Percentiles rank a stretch among this genome's conserved stretches.
phyloP scores from a whole-genome alignment of 176 grass and related monocot species.

The Pontederia crassipes region DNA sequence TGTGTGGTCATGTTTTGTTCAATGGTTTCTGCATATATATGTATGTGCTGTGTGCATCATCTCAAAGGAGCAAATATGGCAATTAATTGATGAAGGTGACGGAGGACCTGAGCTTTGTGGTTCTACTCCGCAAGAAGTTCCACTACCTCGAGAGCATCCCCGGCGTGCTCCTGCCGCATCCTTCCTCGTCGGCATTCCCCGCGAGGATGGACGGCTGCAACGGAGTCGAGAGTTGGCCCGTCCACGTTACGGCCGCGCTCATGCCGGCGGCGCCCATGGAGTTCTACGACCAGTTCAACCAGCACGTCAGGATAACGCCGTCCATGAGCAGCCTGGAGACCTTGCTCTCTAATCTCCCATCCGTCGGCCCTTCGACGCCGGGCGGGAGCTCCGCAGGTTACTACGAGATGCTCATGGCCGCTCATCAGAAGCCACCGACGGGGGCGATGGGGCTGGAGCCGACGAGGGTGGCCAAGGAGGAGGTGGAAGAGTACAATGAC shows the following conservation, averaged over 20 bases:
- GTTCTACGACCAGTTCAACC: slow-evolving; percentile 52
- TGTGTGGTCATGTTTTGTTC: no score
- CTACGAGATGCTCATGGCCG: slow-evolving; percentile 3
- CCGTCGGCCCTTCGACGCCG: slow-evolving; percentile 32
- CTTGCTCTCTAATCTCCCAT: slow-evolving; percentile 88
- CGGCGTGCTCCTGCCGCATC: slow-evolving; percentile 89
- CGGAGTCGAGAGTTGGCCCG: slow-evolving; percentile 11
- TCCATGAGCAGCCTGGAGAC: slow-evolving; percentile 99
- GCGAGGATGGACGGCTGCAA: background rate
- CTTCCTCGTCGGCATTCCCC: slow-evolving; percentile 55
- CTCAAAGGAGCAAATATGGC: no score
- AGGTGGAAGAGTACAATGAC: slow-evolving; percentile 33
- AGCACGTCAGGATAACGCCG: slow-evolving; percentile 50
- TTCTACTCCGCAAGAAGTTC: slow-evolving; percentile 82
- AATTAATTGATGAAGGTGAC: slow-evolving; percentile 25
- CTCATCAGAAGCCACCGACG: background rate
- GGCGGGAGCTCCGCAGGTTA: slow-evolving; percentile 5
- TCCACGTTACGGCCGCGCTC: background rate
- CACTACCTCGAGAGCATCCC: slow-evolving; percentile 95
- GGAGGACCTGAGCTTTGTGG: slow-evolving; percentile 86
- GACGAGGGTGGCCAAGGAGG: slow-evolving; percentile 18
- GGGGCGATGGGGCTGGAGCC: background rate
- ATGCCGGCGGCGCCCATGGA: slow-evolving; percentile 32
- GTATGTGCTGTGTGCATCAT: no score
- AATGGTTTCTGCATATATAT: no score